Evolutionary conservation across 2,329 filamentous ascomycete genomes (phyloP), one percentile per base, ranked within the genome.

Genomic region (Arthrobotrys pseudoclavata): DNA sequence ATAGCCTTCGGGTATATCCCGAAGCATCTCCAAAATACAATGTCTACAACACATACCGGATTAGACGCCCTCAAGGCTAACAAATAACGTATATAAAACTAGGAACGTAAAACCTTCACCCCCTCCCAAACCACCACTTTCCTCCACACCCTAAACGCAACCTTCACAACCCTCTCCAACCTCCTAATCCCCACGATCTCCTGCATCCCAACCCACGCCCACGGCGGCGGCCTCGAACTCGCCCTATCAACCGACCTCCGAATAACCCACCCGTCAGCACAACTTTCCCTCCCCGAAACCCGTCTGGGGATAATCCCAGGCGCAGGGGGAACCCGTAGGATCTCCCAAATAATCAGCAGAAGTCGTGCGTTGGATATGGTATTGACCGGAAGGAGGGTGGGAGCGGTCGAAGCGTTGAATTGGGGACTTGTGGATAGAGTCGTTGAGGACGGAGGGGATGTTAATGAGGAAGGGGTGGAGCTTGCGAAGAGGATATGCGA

Each of bases 201-300:
- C 2, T 94, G 94, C 71, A 89, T 99, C 79, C 91, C 91, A 68
- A 96, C 92, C 61, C 86, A 92, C 72, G 96, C 96, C 4, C 91
- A 98, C 31, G 96, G 96, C 79, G 96, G 96, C 81, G 96, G 96
- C 55, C 90, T 99, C 80, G 96, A 99, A 85, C 89, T 99, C 66
- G 95, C 94, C 1, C 89, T 99, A 5, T 90, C 91, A 80, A 97
- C 95, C 0, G 90, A 96, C 84, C 90, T 99, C 84, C 93, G 96
- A 80, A 91, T 99, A 64, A 91, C 98, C 80, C 88, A 90, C 34
- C 93, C 92, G 45, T 92, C 90, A 37, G 92, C 93, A 15, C 86
- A 87, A 24, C 89, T 99, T 68, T 94, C 90, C 0, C 89, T 98
- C 4, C 96, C 96, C 0, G 96, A 99, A 84, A 98, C 96, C 0